phyloP scores from a whole-genome alignment of 805 yeast species.

The Wickerhamomyces ciferrii region DNA sequence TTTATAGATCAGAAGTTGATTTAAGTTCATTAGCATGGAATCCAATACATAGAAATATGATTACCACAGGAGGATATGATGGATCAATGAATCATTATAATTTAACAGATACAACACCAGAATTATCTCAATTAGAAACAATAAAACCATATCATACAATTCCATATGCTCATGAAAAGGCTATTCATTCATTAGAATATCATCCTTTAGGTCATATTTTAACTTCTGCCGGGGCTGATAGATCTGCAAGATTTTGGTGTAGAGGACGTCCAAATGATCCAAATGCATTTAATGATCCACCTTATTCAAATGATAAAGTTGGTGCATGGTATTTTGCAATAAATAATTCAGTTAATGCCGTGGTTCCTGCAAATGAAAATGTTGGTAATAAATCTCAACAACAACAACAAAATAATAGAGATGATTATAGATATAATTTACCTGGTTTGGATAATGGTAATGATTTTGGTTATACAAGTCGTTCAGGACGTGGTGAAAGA shows the following conservation, averaged over 20 bases:
- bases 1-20: slow-evolving; percentile 80
- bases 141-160: slow-evolving; percentile 49
- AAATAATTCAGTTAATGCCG: slow-evolving; percentile 28
- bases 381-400: slow-evolving; percentile 10
- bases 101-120: slow-evolving; percentile 39
- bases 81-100: slow-evolving; percentile 81
- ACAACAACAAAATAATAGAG: neutral
- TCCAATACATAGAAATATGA: slow-evolving; percentile 73
- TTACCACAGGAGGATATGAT: slow-evolving; percentile 84
- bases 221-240: slow-evolving; percentile 90
- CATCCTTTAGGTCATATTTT: slow-evolving; percentile 93
- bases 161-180: slow-evolving; percentile 93
- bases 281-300: slow-evolving; percentile 72
- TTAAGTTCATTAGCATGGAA: slow-evolving; percentile 88
- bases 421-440: slow-evolving; percentile 6
- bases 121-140: slow-evolving; percentile 27
- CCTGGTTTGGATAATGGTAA: slow-evolving; percentile 12
- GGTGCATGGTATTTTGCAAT: slow-evolving; percentile 54
- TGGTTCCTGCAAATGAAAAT: slow-evolving; percentile 25
- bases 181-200: slow-evolving; percentile 83
- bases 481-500: slow-evolving; percentile 2
- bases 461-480: neutral
- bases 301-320: slow-evolving; percentile 61
- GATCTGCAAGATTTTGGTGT: slow-evolving; percentile 91
- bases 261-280: slow-evolving; percentile 90